Percentiles rank a stretch among this genome's conserved stretches.
phyloP scores from a whole-genome alignment of 108 stramenopile genomes.

The Asterionellopsis glacialis region DNA sequence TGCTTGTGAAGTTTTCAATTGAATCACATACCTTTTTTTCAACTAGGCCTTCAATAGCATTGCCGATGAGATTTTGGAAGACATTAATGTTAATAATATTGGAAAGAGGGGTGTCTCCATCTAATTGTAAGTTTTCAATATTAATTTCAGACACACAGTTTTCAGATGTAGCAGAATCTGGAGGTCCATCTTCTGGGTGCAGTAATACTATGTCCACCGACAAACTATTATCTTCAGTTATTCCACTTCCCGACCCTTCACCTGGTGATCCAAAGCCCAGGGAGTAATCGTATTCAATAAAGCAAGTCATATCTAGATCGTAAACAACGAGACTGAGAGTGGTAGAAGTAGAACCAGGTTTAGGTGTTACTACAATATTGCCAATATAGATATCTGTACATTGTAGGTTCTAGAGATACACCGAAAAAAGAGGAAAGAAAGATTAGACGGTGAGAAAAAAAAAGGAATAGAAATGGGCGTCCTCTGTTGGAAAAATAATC shows the following conservation, averaged over 20 bases:
- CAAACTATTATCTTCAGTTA: neutral
- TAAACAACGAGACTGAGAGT: neutral
- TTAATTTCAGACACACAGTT: neutral
- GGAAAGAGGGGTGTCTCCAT: neutral
- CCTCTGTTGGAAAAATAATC: neutral
- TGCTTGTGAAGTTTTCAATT: neutral
- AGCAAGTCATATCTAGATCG: neutral
- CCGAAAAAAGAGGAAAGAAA: neutral
- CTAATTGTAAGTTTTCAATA: conserved; percentile 1
- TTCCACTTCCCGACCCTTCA: neutral
- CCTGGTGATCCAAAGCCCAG: neutral
- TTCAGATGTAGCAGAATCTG: neutral
- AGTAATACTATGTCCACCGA: neutral
- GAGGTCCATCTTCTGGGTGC: neutral
- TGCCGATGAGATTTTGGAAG: neutral
- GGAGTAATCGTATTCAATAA: neutral
- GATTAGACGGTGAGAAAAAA: neutral
- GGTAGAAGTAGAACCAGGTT: neutral
- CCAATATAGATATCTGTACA: neutral
- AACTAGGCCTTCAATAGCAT: neutral
- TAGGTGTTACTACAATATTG: neutral
- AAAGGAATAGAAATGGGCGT: neutral
- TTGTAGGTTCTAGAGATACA: neutral
- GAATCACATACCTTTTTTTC: conserved; percentile 1
- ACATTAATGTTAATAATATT: neutral